Evolutionary conservation across 805 yeast genomes (phyloP).

Genomic region (Hemisphaericaspora nanyangensis): DNA sequence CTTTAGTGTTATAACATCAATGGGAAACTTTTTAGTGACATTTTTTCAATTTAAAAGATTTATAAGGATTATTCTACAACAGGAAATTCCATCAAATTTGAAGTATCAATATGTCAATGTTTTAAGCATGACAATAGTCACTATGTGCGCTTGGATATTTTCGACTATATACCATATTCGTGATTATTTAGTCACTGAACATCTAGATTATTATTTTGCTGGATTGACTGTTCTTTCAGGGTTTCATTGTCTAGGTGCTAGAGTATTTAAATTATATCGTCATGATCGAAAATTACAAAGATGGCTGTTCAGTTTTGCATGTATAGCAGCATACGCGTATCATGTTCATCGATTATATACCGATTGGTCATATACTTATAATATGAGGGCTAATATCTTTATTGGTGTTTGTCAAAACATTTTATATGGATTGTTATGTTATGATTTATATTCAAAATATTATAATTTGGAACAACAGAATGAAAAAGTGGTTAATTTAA

Average conservation of each 20-base stretch:
- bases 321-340: conserved; percentile 48
- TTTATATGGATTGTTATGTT: conserved; percentile 25
- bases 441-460: conserved; percentile 27
- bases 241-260: conserved; percentile 59
- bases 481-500: conserved; percentile 8
- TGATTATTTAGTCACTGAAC: conserved; percentile 76
- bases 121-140: conserved; percentile 51
- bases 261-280: conserved; percentile 59
- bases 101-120: conserved; percentile 26
- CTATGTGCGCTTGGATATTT: conserved; percentile 86
- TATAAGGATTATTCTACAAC: neutral
- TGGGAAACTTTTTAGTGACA: conserved; percentile 46
- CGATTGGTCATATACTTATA: conserved; percentile 89
- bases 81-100: conserved; percentile 5
- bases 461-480: conserved; percentile 19
- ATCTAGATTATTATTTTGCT: conserved; percentile 88
- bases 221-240: conserved; percentile 84
- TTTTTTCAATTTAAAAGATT: conserved; percentile 41
- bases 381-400: conserved; percentile 83
- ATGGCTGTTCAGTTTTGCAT: conserved; percentile 32
- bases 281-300: conserved; percentile 22
- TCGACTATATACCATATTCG: conserved; percentile 86
- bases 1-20: conserved; percentile 77
- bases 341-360: conserved; percentile 65
- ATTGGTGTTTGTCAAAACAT: conserved; percentile 76